Evolutionary conservation across 345 rosid species (phyloP), one percentile per base, ranked within the genome.

Genomic region (Boechera retrofracta): DNA sequence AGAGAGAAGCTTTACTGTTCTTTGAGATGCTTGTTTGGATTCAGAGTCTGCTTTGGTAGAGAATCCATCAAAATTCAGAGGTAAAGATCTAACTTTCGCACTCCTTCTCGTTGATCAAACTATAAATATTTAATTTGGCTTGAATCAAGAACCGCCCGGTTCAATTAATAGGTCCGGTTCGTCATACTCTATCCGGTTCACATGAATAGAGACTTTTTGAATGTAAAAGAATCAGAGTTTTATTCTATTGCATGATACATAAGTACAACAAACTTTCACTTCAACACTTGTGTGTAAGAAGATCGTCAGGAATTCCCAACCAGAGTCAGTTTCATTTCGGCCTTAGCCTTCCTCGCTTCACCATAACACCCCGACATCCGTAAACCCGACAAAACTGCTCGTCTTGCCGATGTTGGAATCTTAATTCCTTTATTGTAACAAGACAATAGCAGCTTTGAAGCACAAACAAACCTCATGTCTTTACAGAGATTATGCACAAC

Each of bases 401-500:
- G 86, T 83, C 85, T 83, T 1, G 90, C 88, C 18, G 97, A 87
- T 64, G 79, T 79, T 31, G 89, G 85, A 62, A 89, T 82, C 86
- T 80, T 87, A 49, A 85, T 62, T 56, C 97, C 94, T 76, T 82
- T 83, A 76, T 75, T 83, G 66, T 87, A 71, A 77, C 96, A 88
- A 74, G 87, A 81, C 66, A 91, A 60, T 28, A 92, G 84, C 55
- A 92, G 79, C 85, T 84, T 83, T 49, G 96, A 85, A 24, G 98
- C 99, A 73, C 64, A 78, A 57, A 41, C 85, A 71, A 81, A 86
- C 81, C 88, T 86, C 80, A 85, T 32, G 3, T 77, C 87, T 81
- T 86, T 89, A 79, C 96, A 92, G 66, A 94, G 97, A 79, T 87
- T 88, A 77, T 92, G 89, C 56, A 94, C 88, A 73, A 92, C 71